Base-by-base conservation (phyloP, 495 filamentous ascomycete species). In the Hypoxylon lienhwacheense region DNA sequence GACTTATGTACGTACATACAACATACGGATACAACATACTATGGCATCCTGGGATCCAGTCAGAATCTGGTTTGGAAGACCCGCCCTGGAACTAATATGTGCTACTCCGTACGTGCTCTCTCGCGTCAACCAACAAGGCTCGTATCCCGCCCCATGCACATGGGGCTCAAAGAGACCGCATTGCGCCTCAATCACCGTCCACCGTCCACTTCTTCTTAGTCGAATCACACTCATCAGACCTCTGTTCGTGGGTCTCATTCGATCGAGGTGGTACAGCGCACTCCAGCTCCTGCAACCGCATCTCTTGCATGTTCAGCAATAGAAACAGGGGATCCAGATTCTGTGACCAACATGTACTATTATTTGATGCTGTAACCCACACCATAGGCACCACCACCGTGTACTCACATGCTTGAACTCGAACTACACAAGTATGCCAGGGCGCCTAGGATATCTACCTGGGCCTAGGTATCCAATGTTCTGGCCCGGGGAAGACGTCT, bases 261-360 rank as follows among this genome's bases (percentile, higher is more conserved):
- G 58, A 55, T 61, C 58, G 41, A 61, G 58, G 58, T 61, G 58
- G 52, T 37, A 61, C 58, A 61, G 53, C 58, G 47, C 43, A 47
- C 51, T 61, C 52, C 47, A 52, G 58, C 47, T 52, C 51, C 58
- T 61, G 58, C 58, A 61, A 61, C 58, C 58, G 55, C 47, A 61
- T 61, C 58, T 61, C 41, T 55, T 55, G 51, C 51, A 61, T 61
- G 37, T 25, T 54, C 50, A 55, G 45, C 57, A 61, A 61, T 51
- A 50, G 50, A 55, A 33, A 43, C 50, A 55, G 51, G 58, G 58
- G 58, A 61, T 52, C 45, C n/a, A 47, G 26, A 46, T 55, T 41
- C 11, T 52, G 58, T 55, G 58, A 55, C 58, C 58, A 61, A 61
- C 58, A 61, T 42, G 26, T 53, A n/a, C n/a, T n/a, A n/a, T n/a